Evolutionary conservation across 371 early-diverging fungal species (phyloP).

Genomic region (Mortierella sp.): DNA sequence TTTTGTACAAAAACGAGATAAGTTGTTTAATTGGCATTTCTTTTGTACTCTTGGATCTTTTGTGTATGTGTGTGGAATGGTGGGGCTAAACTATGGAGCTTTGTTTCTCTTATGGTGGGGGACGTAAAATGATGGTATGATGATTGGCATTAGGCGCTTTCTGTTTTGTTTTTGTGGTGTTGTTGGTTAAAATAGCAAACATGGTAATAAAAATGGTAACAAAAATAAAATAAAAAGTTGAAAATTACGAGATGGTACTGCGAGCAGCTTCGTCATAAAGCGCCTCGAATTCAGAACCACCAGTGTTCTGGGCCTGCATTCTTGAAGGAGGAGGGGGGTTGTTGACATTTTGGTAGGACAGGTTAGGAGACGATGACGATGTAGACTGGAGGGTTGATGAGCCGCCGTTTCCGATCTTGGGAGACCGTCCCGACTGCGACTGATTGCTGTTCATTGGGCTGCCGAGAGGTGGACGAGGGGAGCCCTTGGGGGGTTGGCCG

Average conservation of each 20-base stretch:
- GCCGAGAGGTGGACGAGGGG: neutral
- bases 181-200: too few species aligned
- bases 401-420: conserved; percentile 5
- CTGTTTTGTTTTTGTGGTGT: neutral
- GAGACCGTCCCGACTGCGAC: neutral
- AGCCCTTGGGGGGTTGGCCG: neutral
- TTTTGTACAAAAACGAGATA: neutral
- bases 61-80: neutral
- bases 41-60: neutral
- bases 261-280: conserved; percentile 57
- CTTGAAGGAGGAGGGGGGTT: neutral
- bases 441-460: neutral
- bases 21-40: neutral
- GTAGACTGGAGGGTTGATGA: conserved; percentile 6
- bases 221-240: too few species aligned
- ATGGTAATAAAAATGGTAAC: neutral
- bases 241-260: conserved; percentile 46
- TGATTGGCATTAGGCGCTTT: neutral
- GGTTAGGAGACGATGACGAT: neutral
- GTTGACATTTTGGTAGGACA: conserved; percentile 5
- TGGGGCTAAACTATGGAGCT: too few species aligned
- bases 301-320: conserved; percentile 24
- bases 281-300: conserved; percentile 49
- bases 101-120: too few species aligned
- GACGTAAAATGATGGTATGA: neutral